A percentile compares a stretch with the other conserved stretches of the same genome.
Conservation (phyloP, 805 yeast species). For the Zygosaccharomyces rouxii region DNA sequence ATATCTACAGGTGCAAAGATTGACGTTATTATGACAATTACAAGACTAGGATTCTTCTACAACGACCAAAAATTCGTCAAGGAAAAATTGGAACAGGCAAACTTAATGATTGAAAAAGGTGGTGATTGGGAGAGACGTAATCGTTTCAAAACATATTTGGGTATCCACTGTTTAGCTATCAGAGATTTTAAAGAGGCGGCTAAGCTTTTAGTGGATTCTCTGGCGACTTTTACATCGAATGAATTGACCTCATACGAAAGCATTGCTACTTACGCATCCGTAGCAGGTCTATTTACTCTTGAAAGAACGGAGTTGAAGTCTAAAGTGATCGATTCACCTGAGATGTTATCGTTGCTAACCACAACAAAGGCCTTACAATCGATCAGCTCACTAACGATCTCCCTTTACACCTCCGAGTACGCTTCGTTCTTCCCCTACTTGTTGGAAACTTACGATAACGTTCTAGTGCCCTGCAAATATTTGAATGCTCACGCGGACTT, state of each 20-base stretch:
- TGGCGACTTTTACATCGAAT: slow-evolving; percentile 92
- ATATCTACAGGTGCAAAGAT: slow-evolving; percentile 88
- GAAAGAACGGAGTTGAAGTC: slow-evolving; percentile 79
- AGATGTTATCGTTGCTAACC: slow-evolving; percentile 74
- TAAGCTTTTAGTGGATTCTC: slow-evolving; percentile 75
- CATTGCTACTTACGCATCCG: slow-evolving; percentile 81
- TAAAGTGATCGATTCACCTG: slow-evolving; percentile 90
- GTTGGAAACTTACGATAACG: slow-evolving; percentile 69
- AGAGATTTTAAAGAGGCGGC: slow-evolving; percentile 87
- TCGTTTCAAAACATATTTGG: slow-evolving; percentile 85
- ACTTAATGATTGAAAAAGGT: slow-evolving; percentile 82
- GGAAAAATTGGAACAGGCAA: slow-evolving; percentile 68
- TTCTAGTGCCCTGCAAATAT: slow-evolving; percentile 61
- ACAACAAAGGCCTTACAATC: slow-evolving; percentile 71
- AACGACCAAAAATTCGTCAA: slow-evolving; percentile 68
- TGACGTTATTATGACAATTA: slow-evolving; percentile 74
- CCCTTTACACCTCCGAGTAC: slow-evolving; percentile 87
- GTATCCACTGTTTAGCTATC: slow-evolving; percentile 76
- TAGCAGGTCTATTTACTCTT: slow-evolving; percentile 80
- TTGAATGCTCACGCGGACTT: slow-evolving; percentile 74
- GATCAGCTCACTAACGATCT: slow-evolving; percentile 73
- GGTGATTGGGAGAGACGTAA: slow-evolving; percentile 99
- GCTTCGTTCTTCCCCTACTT: slow-evolving; percentile 70
- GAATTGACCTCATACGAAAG: slow-evolving; percentile 87
- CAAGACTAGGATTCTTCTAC: slow-evolving; percentile 86